Conservation (phyloP, 2,329 filamentous ascomycete genomes). For the Fusarium goolgardi region DNA sequence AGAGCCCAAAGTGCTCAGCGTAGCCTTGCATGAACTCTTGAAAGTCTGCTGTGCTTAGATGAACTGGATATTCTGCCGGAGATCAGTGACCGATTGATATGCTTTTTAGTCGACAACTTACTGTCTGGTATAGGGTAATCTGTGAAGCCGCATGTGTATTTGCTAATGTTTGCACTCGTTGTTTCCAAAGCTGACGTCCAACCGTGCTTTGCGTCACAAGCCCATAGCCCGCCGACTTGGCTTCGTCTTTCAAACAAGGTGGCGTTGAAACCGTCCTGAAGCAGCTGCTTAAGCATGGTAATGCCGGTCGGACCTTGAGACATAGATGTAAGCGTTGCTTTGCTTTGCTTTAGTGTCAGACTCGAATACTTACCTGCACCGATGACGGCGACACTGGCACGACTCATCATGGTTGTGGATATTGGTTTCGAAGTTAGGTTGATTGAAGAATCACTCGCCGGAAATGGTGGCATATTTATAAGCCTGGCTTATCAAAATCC, state of each 20-base stretch:
- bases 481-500: neutral
- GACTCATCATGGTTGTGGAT: neutral
- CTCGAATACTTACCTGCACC: neutral
- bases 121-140: conserved; percentile 31
- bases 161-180: conserved; percentile 24
- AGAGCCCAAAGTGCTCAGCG: conserved; percentile 8
- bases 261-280: conserved; percentile 19
- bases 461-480: neutral
- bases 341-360: rapidly evolving
- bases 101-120: rapidly evolving
- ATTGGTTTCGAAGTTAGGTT: neutral
- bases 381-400: conserved; percentile 1
- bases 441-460: rapidly evolving
- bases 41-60: conserved; percentile 14
- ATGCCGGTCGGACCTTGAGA: conserved; percentile 19
- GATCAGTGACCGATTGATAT: rapidly evolving
- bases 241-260: conserved; percentile 12
- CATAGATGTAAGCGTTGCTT: rapidly evolving
- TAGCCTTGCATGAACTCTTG: conserved; percentile 34
- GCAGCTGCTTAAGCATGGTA: conserved; percentile 30
- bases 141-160: conserved; percentile 32
- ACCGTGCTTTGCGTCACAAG: conserved; percentile 8
- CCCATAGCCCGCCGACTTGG: conserved; percentile 19
- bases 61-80: conserved; percentile 1
- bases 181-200: conserved; percentile 16